These are phyloP conservation scores for Acanthamoeba culbertsoni DNA, from an alignment of 208 protist genomes.

Conservation along the genomic window DNA sequence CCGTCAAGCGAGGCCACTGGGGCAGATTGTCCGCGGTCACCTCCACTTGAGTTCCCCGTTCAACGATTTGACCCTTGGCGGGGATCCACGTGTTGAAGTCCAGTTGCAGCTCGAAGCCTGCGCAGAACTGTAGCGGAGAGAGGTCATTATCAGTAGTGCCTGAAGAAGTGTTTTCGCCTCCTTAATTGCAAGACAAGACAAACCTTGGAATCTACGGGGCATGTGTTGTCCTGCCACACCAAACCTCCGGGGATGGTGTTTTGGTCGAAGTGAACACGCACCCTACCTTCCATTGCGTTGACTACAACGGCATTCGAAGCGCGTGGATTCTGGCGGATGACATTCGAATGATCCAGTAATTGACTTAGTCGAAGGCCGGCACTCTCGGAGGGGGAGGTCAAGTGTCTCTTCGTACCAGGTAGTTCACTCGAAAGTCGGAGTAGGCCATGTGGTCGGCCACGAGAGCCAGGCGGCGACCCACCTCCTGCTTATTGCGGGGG, in stretches of 20 bases:
- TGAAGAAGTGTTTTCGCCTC: not conserved
- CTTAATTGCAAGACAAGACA: not conserved
- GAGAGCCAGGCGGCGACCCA: constrained; percentile 5
- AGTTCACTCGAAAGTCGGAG: not conserved
- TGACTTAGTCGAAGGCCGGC: too few relatives aligned
- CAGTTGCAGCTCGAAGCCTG: not conserved
- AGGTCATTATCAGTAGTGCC: not conserved
- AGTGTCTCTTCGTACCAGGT: not conserved
- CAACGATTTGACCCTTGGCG: not conserved
- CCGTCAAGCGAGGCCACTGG: not conserved
- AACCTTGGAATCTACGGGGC: not conserved
- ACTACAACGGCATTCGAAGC: not conserved
- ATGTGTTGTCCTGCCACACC: not conserved
- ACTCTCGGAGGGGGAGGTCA: not conserved
- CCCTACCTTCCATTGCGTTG: not conserved
- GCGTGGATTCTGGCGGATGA: not conserved
- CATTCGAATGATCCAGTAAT: not conserved
- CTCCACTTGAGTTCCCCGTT: not conserved
- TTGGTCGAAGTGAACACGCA: not conserved
- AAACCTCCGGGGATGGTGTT: not conserved
- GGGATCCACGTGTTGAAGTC: not conserved
- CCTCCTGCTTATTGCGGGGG: constrained; percentile 57
- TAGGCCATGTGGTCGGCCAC: not conserved
- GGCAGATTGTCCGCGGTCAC: not conserved
- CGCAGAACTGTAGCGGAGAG: not conserved